Conservation (phyloP, 2,329 filamentous ascomycete genomes). For the Mycosphaerella arachidis region DNA sequence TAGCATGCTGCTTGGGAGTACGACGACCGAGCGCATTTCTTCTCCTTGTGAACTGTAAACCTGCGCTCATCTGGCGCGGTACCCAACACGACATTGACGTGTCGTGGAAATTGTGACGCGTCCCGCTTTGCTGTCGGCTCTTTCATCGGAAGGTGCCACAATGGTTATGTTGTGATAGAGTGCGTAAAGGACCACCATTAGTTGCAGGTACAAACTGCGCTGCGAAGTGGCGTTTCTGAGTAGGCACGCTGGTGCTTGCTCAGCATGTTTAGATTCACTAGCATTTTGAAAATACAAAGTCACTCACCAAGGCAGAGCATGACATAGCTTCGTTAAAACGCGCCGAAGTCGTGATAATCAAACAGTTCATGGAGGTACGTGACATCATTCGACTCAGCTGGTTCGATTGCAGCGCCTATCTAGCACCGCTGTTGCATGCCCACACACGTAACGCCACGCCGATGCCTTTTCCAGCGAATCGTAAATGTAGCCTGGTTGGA, state of each 20-base stretch:
- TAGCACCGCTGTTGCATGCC: constrained; percentile 5
- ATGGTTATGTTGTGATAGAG: not conserved
- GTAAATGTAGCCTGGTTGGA: constrained; percentile 14
- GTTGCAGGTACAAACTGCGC: too few relatives aligned
- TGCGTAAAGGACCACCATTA: too few relatives aligned
- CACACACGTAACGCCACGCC: constrained; percentile 16
- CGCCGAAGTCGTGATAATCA: too few relatives aligned
- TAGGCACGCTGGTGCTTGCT: too few relatives aligned
- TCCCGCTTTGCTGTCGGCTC: not conserved
- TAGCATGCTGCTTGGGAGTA: constrained; percentile 11
- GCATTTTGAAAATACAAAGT: too few relatives aligned
- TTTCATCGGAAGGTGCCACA: not conserved
- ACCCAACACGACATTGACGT: not conserved
- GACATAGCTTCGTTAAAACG: too few relatives aligned
- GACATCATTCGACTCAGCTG: constrained; percentile 6
- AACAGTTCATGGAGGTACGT: not conserved
- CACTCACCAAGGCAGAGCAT: too few relatives aligned
- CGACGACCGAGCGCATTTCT: constrained; percentile 3
- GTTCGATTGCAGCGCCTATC: constrained; percentile 11
- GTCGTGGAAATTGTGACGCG: not conserved
- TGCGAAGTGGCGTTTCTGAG: too few relatives aligned
- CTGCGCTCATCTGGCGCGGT: not conserved
- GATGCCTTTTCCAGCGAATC: constrained; percentile 21
- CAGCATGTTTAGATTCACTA: too few relatives aligned
- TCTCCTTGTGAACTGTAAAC: constrained; percentile 6